A percentile compares a stretch with the other conserved stretches of the same genome.
phyloP scores from a whole-genome alignment of 169 alveolate species.

The Plasmodium chabaudi region DNA sequence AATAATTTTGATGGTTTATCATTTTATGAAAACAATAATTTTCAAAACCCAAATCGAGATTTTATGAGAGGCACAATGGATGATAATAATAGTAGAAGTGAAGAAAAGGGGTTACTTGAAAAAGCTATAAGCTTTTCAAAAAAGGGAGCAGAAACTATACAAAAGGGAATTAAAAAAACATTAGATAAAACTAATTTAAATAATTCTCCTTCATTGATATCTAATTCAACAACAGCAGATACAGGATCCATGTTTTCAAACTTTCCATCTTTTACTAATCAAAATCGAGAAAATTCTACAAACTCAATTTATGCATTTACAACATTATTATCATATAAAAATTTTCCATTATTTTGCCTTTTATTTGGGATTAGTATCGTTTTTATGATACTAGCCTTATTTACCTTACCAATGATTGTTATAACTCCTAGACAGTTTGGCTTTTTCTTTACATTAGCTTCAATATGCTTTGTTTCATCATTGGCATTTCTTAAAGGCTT shows the following conservation, averaged over 20 bases:
- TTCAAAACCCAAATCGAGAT: conserved; percentile 33
- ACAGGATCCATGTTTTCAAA: conserved; percentile 71
- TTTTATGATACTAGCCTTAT: conserved; percentile 41
- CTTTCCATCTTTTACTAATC: conserved; percentile 51
- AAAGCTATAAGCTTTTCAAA: conserved; percentile 64
- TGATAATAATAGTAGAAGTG: conserved; percentile 2
- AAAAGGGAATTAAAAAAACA: conserved; percentile 57
- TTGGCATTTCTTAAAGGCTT: conserved; percentile 54
- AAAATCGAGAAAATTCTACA: conserved; percentile 38
- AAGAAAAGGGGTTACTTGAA: conserved; percentile 58
- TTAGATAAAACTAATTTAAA: conserved; percentile 51
- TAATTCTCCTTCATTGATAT: conserved; percentile 39
- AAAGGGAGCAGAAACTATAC: conserved; percentile 69
- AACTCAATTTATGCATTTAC: conserved; percentile 40
- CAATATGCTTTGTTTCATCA: conserved; percentile 58
- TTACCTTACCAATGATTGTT: conserved; percentile 73
- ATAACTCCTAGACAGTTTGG: conserved; percentile 71
- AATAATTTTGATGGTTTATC: conserved; percentile 59
- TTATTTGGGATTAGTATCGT: conserved; percentile 66
- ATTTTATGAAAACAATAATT: conserved; percentile 55
- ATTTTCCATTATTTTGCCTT: conserved; percentile 56
- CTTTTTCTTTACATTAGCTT: conserved; percentile 53
- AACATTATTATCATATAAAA: conserved; percentile 44
- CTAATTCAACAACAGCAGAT: conserved; percentile 63
- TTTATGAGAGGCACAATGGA: conserved; percentile 59